A percentile compares a stretch with the other conserved stretches of the same genome.
These are phyloP conservation scores for Trematosphaeria pertusa DNA, from an alignment of 2,329 filamentous ascomycete species.

Conservation along the genomic window DNA sequence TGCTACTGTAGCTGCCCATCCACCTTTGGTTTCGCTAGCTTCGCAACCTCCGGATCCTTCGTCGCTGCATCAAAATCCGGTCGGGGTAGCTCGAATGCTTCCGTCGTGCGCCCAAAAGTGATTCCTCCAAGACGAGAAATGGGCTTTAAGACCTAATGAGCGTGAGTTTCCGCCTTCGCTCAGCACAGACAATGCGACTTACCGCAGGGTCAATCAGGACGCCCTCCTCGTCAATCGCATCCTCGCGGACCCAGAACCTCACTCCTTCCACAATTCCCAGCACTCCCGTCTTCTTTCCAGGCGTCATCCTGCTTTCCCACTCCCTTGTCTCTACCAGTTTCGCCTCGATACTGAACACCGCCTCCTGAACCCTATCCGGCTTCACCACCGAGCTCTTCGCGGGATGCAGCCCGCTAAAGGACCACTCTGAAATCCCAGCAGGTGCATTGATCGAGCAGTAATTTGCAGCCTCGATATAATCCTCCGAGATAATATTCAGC, in stretches of 20 bases:
- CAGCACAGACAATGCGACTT: slow-evolving; percentile 38
- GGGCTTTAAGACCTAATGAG: slow-evolving; percentile 74
- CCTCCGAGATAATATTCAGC: slow-evolving; percentile 87
- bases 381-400: slow-evolving; percentile 70
- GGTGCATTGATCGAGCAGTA: slow-evolving; percentile 80
- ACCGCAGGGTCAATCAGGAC: slow-evolving; percentile 76
- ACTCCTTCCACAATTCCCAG: slow-evolving; percentile 82
- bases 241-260: slow-evolving; percentile 87
- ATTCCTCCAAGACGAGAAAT: slow-evolving; percentile 85
- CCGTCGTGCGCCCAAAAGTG: slow-evolving; percentile 74
- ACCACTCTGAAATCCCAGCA: slow-evolving; percentile 79
- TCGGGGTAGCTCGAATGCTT: slow-evolving; percentile 74
- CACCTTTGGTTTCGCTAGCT: slow-evolving; percentile 58
- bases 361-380: slow-evolving; percentile 78
- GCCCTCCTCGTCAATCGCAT: slow-evolving; percentile 80
- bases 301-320: slow-evolving; percentile 74
- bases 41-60: slow-evolving; percentile 63
- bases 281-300: slow-evolving; percentile 77
- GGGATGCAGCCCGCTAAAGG: slow-evolving; percentile 76
- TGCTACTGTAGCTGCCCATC: slow-evolving; percentile 33
- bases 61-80: slow-evolving; percentile 56
- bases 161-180: too few species aligned
- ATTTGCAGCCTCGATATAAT: slow-evolving; percentile 88
- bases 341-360: slow-evolving; percentile 82
- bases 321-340: slow-evolving; percentile 77